These are phyloP conservation scores for Phialocephala subalpina DNA, from an alignment of 2,329 filamentous ascomycete genomes.

Conservation along the genomic window DNA sequence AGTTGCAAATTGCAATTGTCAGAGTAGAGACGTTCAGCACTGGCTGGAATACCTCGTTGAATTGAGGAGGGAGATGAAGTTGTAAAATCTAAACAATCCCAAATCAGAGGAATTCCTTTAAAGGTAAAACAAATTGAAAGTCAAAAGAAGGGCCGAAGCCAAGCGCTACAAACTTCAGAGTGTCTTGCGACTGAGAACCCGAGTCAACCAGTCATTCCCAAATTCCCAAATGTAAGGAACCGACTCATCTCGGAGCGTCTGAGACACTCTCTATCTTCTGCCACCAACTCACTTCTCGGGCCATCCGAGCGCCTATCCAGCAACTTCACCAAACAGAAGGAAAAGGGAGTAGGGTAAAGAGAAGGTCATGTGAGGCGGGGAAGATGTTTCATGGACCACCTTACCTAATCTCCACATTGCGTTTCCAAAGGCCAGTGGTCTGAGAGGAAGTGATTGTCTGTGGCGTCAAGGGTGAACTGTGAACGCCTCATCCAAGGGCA, in stretches of 20 bases:
- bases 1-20: too few relatives aligned
- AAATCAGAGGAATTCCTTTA: not conserved
- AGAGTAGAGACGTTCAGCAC: too few relatives aligned
- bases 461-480: constrained; percentile 2
- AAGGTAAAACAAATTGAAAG: not conserved
- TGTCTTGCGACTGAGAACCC: not conserved
- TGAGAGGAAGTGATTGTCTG: not conserved
- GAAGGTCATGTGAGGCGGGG: too few relatives aligned
- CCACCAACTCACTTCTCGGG: not conserved
- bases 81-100: not conserved
- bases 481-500: not conserved
- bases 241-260: not conserved
- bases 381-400: not conserved
- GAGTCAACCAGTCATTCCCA: not conserved
- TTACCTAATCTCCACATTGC: not conserved
- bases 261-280: not conserved
- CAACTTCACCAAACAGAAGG: not conserved
- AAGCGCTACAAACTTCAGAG: not conserved
- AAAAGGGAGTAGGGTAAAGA: not conserved
- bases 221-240: not conserved
- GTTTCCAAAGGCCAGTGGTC: not conserved
- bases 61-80: too few relatives aligned
- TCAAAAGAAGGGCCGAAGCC: constrained; percentile 5
- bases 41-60: too few relatives aligned
- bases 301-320: not conserved